These are phyloP conservation scores for Trichodelitschia bisporula DNA, from an alignment of 495 filamentous ascomycete genomes.

Conservation along the genomic window DNA sequence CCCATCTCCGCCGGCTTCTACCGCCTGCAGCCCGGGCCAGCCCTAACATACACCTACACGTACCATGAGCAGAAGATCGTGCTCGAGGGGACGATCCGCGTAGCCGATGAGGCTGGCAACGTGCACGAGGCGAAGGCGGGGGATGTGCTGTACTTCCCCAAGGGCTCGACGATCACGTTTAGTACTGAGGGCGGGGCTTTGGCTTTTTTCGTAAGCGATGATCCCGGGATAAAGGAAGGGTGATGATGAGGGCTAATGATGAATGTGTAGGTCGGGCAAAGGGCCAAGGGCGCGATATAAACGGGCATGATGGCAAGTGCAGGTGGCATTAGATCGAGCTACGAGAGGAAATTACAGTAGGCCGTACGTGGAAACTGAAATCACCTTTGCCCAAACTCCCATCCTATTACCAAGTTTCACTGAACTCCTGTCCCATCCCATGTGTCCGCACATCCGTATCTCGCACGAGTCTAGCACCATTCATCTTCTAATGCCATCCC, in stretches of 20 bases:
- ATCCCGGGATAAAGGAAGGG: neutral
- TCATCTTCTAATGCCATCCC: too few relatives aligned
- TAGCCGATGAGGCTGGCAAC: constrained; percentile 43
- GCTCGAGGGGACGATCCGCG: constrained; percentile 50
- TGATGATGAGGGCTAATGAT: neutral
- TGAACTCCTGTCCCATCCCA: too few relatives aligned
- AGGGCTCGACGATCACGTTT: constrained; percentile 56
- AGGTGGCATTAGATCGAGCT: too few relatives aligned
- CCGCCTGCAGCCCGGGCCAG: constrained; percentile 47
- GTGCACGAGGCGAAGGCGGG: constrained; percentile 41
- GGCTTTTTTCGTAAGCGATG: constrained; percentile 26
- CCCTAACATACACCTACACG: constrained; percentile 47
- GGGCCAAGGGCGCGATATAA: neutral
- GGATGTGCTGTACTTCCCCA: constrained; percentile 59
- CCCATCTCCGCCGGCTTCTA: constrained; percentile 51
- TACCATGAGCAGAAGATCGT: constrained; percentile 71
- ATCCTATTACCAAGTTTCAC: too few relatives aligned
- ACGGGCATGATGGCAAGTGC: too few relatives aligned
- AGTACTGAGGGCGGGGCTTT: constrained; percentile 43
- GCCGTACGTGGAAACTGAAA: too few relatives aligned
- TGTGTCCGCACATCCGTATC: too few relatives aligned
- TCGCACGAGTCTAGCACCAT: too few relatives aligned
- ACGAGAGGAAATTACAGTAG: too few relatives aligned
- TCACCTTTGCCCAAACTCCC: too few relatives aligned
- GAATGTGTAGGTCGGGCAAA: neutral